Base-by-base conservation (phyloP, 352 stramenopile genomes). In the Phytopythium oedochilum region DNA sequence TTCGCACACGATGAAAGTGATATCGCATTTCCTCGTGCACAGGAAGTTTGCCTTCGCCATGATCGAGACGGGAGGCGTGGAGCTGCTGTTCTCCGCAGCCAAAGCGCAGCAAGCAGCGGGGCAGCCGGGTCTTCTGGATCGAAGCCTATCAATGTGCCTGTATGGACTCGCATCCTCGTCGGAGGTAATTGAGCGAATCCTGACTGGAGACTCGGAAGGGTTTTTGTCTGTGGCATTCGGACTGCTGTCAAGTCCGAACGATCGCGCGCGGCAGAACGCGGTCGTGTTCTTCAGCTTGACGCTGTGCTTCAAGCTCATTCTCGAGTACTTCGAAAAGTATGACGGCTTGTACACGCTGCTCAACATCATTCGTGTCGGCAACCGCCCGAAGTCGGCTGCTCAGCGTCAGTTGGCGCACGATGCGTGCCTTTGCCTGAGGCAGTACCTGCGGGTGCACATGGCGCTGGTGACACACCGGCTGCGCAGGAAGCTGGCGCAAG, bases 261-360 rank as follows among this genome's bases (percentile, higher is more conserved):
- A 93, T 31, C 82, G 79, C 22, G 85, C 83, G 22, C 66, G 85
- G 5, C 83, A 93, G 38, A 93, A 95, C 44, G 79, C 79, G 0
- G 81, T 95, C 10, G 79, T 93, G 17, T 95, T 92, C 55, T 95
- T 90, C 46, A 81, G 83, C 22, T 64, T 95, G 40, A 91, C 83
- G 6, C 55, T 95, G 23, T 63, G 69, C 17, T 95, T 93, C 51
- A 92, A 88, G 46, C 69, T 74, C 9, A 88, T 92, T 55, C 64
- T 93, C 25, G 85, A 95, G 31, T 84, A 83, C 53, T 95, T 95
- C 53, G 83, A 95, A 38, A 88, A 85, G 35, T 60, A 91, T 46
- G 79, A 95, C n/a, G 83, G 85, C 0, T 34, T 95, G 15, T 95
- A 95, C 55, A 90, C 75, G 11, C 57, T 95, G 18, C 52, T 95